Evolutionary conservation across 805 yeast genomes (phyloP), one percentile per base, ranked within the genome.

Genomic region (Phaffomyces antillensis): DNA sequence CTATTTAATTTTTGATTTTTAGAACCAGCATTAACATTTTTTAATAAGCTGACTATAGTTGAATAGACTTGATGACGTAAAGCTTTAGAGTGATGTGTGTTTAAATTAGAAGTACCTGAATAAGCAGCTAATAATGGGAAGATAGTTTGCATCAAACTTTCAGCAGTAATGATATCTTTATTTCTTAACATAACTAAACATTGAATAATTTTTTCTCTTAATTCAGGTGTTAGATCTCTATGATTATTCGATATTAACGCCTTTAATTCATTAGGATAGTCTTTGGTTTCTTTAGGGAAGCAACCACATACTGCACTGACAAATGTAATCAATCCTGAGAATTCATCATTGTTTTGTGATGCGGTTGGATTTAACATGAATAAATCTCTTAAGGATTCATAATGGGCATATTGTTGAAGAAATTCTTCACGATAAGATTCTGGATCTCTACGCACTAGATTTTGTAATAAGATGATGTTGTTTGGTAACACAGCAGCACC

Each of bases 401-500:
- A 93, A 63, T 93, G 98, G 42, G 93, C 78, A 61, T 83, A 88
- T 62, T 93, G 99, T 56, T 89, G 93, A 35, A 84, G 64, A 64
- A 93, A 93, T 64, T 93, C 99, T 65, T 93, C 99, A 48, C 80
- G 79, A 62, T 93, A 93, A 0, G 98, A 90, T 55, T 77, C 85
- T 2, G 99, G 97, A 63, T 93, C 99, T 56, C 97, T 75, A 55
- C 90, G 83, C 10, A 93, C 95, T 52, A 93, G 73, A 63, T 93
- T 93, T 67, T 93, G 99, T 48, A 93, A 68, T 50, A 91, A 70
- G 34, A 95, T 90, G 60, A 93, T 85, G 65, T 93, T 93, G 17
- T 89, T 86, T 11, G 98, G 98, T 61, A 91, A 71, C 46, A 90
- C 75, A 39, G 97, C 96, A 25, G 96, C 93, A 76, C 96, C 86